Base-by-base conservation (phyloP, 441 rosid species). In the Omphalea diandra region DNA sequence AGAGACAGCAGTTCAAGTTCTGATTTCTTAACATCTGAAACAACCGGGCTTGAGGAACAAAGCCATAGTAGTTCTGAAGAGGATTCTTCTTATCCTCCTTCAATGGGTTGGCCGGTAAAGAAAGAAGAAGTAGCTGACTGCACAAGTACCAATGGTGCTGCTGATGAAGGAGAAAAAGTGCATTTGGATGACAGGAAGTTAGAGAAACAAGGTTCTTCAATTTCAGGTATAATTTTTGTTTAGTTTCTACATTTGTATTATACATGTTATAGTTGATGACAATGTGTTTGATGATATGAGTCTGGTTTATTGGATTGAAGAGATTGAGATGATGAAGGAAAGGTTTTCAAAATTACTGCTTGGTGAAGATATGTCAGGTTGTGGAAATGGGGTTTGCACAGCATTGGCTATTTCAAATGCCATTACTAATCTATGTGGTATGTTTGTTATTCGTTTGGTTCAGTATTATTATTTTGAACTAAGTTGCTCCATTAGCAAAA, bases 301-400 rank as follows among this genome's bases (percentile, higher is more conserved):
- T 75, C 58, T 67, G 44, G 33, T 59, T 81, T 56, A 50, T 71
- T 71, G 69, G 35, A 66, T 41, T 80, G 49, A 72, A 95, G 99
- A 87, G 78, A 75, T 86, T 68, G 97, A 95, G 77, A 80, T 93
- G 98, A 91, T 95, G 98, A 93, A 89, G 82, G 99, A 95, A 75
- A 93, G 97, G 76, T 88, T 91, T 80, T 81, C 99, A 27, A 95
- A 95, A 75, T 68, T 95, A 81, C 73, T 95, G 47, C 99, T 95
- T 63, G 99, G 98, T 7, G 99, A 95, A 77, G 99, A 95, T 72
- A 93, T 95, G 98, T 95, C 99, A 22, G 99, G 99, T 64, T 83
- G 87, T 76, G 99, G 99, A 44, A 93, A 95, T 82, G 98, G 99
- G 53, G 99, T 88, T 52, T 87, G 86, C 72, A 84, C 99, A 31